Base-by-base conservation (phyloP, 1,284 basidiomycete genomes). In the Cryptococcus deneoformans region DNA sequence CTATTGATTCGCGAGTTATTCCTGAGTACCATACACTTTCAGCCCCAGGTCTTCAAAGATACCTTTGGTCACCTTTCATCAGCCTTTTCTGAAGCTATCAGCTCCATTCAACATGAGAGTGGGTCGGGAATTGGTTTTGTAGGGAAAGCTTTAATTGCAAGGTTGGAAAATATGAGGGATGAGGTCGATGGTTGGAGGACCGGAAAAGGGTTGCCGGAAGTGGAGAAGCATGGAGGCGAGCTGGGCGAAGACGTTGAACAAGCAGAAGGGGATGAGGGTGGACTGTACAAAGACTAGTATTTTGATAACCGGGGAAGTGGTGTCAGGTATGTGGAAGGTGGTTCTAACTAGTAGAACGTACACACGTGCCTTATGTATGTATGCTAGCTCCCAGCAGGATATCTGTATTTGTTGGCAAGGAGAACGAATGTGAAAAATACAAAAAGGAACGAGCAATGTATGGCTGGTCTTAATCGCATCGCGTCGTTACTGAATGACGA, bases 1-100 rank as follows among this genome's bases (percentile, higher is more conserved):
- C 9, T 14, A 12, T 20, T 16, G 37, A 36, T 16, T 10, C 24
- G 29, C 37, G 46, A 5, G 43, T 9, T 29, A 20, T 20, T 20
- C 20, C 20, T 20, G 20, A 20, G 20, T 20, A 20, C 20, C 46
- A 34, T 16, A n/a, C 48, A 14, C 45, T 6, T 20, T 49, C 55
- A 75, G 73, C 68, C 67, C 16, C 50, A 69, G 50, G 57, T 71
- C 53, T 71, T 71, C 64, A 63, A 67, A 39, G 66, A 73, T 35
- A 65, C 63, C n/a, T 70, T 72, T 59, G 40, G 46, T n/a, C 50
- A 58, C 20, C 68, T 76, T n/a, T 71, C 70, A 0, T 43, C 60
- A 5, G 63, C 71, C 8, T 66, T 76, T 46, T 66, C 72, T 0
- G 61, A 60, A 12, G 68, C 69, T 14, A 70, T 76, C 49, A 61